A percentile compares a stretch with the other conserved stretches of the same genome.
These are phyloP conservation scores for Moesziomyces sp. DNA, from an alignment of 1,284 basidiomycete species.

Conservation along the genomic window DNA sequence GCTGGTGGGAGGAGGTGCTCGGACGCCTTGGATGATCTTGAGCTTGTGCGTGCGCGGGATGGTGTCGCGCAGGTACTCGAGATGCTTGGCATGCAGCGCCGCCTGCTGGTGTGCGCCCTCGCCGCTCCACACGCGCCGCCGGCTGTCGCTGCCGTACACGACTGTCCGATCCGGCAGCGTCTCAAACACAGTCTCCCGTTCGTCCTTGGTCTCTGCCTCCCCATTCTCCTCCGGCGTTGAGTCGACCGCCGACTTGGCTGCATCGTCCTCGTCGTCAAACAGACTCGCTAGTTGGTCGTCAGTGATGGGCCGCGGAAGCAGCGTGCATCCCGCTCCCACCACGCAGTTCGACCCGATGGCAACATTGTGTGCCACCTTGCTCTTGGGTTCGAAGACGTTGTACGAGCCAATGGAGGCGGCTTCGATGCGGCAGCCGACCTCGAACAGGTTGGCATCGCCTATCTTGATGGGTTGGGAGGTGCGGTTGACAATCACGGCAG, in stretches of 20 bases:
- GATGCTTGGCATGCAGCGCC: conserved; percentile 84
- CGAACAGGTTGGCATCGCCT: conserved; percentile 90
- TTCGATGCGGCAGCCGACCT: conserved; percentile 91
- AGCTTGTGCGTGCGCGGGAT: conserved; percentile 53
- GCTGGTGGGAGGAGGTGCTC: conserved; percentile 6
- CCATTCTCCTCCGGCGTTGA: background rate
- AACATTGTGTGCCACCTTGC: conserved; percentile 81
- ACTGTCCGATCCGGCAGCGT: conserved; percentile 84
- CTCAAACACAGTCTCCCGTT: conserved; percentile 66
- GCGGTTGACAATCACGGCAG: conserved; percentile 85
- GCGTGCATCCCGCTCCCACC: conserved; percentile 78
- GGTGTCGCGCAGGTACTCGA: conserved; percentile 83
- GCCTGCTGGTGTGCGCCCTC: conserved; percentile 83
- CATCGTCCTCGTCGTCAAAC: conserved; percentile 21
- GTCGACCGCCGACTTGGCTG: background rate
- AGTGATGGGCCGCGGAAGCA: conserved; percentile 29
- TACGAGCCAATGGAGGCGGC: conserved; percentile 81
- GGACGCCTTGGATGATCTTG: conserved; percentile 45
- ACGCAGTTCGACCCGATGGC: conserved; percentile 81
- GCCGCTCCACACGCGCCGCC: conserved; percentile 83
- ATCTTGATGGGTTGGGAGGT: conserved; percentile 77
- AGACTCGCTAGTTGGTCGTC: conserved; percentile 16
- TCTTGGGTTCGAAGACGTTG: conserved; percentile 85
- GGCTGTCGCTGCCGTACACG: conserved; percentile 80
- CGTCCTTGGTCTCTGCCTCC: background rate